Percentiles rank a stretch among this genome's conserved stretches.
Conservation (phyloP, 176 grass and related monocot species). For the Bothriochloa decipiens region DNA sequence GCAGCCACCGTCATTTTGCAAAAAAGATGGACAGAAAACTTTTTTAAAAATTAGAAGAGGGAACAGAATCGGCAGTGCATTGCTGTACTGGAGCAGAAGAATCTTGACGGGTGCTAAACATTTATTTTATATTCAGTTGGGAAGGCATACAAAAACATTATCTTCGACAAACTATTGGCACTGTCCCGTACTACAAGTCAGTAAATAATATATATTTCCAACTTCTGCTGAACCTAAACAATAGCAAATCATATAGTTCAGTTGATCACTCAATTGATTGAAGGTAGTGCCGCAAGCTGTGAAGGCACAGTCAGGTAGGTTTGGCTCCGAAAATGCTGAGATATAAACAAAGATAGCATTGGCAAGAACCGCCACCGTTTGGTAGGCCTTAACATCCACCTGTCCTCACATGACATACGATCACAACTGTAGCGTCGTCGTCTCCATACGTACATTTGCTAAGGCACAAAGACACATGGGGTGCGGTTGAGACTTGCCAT, state of each 20-base stretch:
- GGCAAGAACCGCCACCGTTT: slow-evolving; percentile 26
- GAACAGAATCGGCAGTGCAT: not conserved
- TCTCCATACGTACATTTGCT: not conserved
- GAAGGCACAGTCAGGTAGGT: slow-evolving; percentile 31
- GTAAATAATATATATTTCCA: not conserved
- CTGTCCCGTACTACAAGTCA: not conserved
- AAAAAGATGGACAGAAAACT: not conserved
- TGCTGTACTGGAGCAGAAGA: not conserved
- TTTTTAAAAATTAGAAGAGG: not conserved
- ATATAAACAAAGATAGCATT: slow-evolving; percentile 12
- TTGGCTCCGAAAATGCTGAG: not conserved
- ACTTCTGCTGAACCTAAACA: slow-evolving; percentile 22
- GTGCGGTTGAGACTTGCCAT: slow-evolving; percentile 40
- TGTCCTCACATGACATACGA: slow-evolving; percentile 12
- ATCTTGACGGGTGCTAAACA: not conserved
- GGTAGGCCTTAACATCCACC: slow-evolving; percentile 40
- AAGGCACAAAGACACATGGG: not conserved
- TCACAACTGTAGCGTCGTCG: not conserved
- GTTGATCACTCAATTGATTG: not conserved
- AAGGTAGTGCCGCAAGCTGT: not conserved
- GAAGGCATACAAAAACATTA: not conserved
- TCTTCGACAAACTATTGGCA: not conserved
- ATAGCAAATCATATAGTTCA: not conserved
- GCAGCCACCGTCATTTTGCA: not conserved
- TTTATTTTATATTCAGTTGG: not conserved